These are phyloP conservation scores for Capsicum chinense DNA, from an alignment of 257 asterid genomes.

Conservation along the genomic window DNA sequence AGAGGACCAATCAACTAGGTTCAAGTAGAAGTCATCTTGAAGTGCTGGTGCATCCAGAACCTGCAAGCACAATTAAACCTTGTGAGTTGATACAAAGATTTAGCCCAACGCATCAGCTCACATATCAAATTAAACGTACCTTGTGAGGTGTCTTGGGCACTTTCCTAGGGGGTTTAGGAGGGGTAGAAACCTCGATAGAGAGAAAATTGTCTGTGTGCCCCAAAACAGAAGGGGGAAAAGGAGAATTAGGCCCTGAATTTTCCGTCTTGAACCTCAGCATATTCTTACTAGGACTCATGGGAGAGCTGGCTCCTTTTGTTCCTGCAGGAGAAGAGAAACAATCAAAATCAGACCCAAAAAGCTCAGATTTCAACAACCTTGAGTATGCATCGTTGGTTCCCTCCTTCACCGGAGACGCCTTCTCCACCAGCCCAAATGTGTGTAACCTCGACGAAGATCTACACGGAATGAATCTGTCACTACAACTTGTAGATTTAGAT, in stretches of 20 bases:
- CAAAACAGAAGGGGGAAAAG: constrained; percentile 79
- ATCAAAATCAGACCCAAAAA: constrained; percentile 91
- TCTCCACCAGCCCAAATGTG: constrained; percentile 87
- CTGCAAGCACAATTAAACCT: constrained; percentile 43
- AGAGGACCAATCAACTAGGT: constrained; percentile 98
- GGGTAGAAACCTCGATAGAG: constrained; percentile 64
- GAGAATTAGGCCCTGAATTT: constrained; percentile 78
- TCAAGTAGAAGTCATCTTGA: constrained; percentile 95
- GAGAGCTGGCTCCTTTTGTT: constrained; percentile 59
- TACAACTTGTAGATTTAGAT: constrained; percentile 67
- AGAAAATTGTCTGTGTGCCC: constrained; percentile 56
- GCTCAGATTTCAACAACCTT: constrained; percentile 81
- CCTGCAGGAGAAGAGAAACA: constrained; percentile 83
- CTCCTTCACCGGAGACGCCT: constrained; percentile 80
- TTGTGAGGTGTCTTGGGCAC: constrained; percentile 97
- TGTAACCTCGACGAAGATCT: constrained; percentile 96
- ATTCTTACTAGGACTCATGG: constrained; percentile 82
- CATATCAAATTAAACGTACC: constrained; percentile 37
- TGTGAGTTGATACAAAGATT: no score
- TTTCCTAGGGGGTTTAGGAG: constrained; percentile 95
- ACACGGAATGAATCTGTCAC: constrained; percentile 97
- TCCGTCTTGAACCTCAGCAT: constrained; percentile 95
- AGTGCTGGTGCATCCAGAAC: constrained; percentile 96
- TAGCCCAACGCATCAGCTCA: no score
- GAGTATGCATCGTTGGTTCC: constrained; percentile 82